Evolutionary conservation across 306 rosid species (phyloP), one percentile per base, ranked within the genome.

Genomic region (Dalbergia cultrata): DNA sequence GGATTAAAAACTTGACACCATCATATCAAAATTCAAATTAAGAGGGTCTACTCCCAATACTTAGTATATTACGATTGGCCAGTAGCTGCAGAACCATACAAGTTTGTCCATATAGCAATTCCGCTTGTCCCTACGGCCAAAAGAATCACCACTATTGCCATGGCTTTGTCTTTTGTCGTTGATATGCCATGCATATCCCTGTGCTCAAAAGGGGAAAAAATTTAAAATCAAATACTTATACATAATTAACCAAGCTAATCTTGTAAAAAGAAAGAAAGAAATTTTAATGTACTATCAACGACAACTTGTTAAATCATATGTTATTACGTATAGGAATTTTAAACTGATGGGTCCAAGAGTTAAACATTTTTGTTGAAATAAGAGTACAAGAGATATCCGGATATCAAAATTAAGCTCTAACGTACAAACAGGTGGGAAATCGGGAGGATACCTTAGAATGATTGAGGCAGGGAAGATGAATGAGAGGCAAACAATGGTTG

Each of bases 401-500:
- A 37, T 37, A 37, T 37, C 7, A 37, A 4, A 37, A 37, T 37
- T 37, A 37, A 37, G 41, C 7, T 37, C 0, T 37, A 37, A 37
- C 8, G 47, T 8, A 12, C 0, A 22, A 17, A 50, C 6, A 35
- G 43, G 1, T 35, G 8, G 17, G 6, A 70, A 54, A 63, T 63
- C 54, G 34, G 1, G 4, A 50, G 5, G 4, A 62, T 84, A 90
- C 92, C 92, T 87, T 68, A 89, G 80, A 86, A 80, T 73, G 17
- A 88, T 71, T 8, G 87, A 82, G 1, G 89, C 87, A 16, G 95
- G 95, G 84, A 91, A 80, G 31, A 89, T 70, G 78, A 89, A 91
- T 4, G 91, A 75, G 79, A 80, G 67, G 82, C 67, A 82, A 69
- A 82, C 91, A 37, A 85, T 18, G 64, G 95, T 91, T 8, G 92